Evolutionary conservation across 192 early-diverging fungal genomes (phyloP), one percentile per base, ranked within the genome.

Genomic region (Backusella luteola): DNA sequence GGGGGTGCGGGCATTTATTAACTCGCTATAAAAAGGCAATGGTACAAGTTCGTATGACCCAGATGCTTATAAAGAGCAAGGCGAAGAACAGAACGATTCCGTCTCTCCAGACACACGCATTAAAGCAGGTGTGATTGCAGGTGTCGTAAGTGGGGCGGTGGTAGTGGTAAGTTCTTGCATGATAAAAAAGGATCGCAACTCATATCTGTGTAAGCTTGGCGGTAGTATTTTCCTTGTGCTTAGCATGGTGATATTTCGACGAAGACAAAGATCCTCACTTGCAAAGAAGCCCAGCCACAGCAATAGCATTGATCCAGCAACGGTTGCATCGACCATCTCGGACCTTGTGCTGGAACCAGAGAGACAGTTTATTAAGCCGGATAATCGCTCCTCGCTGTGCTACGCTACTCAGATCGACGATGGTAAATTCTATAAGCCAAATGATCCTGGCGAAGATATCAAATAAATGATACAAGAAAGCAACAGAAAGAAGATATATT

Each of bases 41-140:
- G 34, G n/a, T 26, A 63, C 21, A 63, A 11, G 19, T 56, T 19
- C 68, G 1, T 69, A 69, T 12, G 70, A 49, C 34, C 41, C 38
- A 8, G 32, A 71, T 46, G 1, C 70, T 42, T 32, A 71, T 44
- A 71, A n/a, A 39, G 38, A 39, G 3, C 38, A 39, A n/a, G 6
- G 19, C 29, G 42, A 34, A 46, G 70, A 34, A 14, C 17, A 23
- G 14, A 44, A 36, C 17, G 39, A 36, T 39, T n/a, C 34, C 4
- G 35, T 41, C 14, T 69, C 74, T 15, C 15, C 74, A 23, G 74
- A 75, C 19, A 67, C 76, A 32, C 46, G 41, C 29, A 77, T 77
- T 3, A 77, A 73, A 44, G 76, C 76, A 41, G 76, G 76, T 14
- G 46, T 77, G n/a, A 66, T 77, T 26, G 69, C 76, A 34, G 76